Evolutionary conservation across 306 rosid genomes (phyloP), one percentile per base, ranked within the genome.

Genomic region (Pterocarpus macrocarpus): DNA sequence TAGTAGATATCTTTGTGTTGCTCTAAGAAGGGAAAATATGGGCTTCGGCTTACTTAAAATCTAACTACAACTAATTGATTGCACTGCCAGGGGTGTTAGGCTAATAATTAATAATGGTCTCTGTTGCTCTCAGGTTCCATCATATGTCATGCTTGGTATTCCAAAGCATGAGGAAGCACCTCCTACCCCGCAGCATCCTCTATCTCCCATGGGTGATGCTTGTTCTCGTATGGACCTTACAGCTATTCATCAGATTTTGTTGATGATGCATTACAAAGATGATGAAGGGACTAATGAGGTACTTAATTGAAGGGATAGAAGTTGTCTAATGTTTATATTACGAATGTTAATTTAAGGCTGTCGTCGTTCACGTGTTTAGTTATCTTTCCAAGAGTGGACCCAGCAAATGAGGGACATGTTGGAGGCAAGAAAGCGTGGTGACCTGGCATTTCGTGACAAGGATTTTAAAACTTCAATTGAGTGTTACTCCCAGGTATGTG

Each of bases 301-400:
- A 50, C 28, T 63, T 33, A 39, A 72, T 73, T 69, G 28, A 71
- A 64, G 67, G 55, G 22, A 55, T 30, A 45, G n/a, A 34, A 49
- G 58, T 66, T 76, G 16, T 69, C 30, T 56, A 28, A 52, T 80
- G 64, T 70, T 63, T 53, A 72, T 55, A 8, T 53, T 72, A 34
- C 5, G 34, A 28, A 34, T 55, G 22, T 49, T 16, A 50, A 70
- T 12, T 69, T 83, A 71, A 77, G 11, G 32, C 13, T 44, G n/a
- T 22, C 71, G 75, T 57, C 43, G 39, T 35, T 32, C 49, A 59
- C 44, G n/a, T 81, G 74, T 63, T 55, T 44, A 90, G 91, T 77
- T 91, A 81, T 94, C 92, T 81, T 94, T 91, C 89, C 97, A 91
- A 90, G 98, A 90, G 80, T 94, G 97, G 95, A 91, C 92, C 39